phyloP scores from a whole-genome alignment of 345 rosid species.

The Draba incana region DNA sequence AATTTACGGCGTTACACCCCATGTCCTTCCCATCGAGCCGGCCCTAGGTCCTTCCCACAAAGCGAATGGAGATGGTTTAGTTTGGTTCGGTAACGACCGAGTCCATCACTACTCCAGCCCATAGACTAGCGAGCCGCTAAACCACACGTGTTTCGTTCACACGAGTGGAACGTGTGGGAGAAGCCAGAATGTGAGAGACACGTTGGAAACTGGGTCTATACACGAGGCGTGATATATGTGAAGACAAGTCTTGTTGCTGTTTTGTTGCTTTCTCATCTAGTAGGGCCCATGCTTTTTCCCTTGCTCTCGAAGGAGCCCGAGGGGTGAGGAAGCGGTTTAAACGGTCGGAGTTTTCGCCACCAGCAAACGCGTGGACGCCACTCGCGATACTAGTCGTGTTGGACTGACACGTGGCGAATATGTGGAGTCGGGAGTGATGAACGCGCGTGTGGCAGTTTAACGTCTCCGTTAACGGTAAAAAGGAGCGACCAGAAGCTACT shows the following conservation, averaged over 20 bases:
- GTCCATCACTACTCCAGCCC: too few relatives aligned
- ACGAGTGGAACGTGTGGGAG: conserved; percentile 8
- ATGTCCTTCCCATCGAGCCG: too few relatives aligned
- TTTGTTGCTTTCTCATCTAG: conserved; percentile 10
- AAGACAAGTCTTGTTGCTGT: conserved; percentile 28
- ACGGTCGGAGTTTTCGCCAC: neutral
- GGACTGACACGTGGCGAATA: neutral
- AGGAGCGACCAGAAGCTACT: neutral
- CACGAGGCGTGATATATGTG: conserved; percentile 38
- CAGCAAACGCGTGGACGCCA: conserved; percentile 1
- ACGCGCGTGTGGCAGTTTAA: conserved; percentile 28
- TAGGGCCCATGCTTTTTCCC: neutral
- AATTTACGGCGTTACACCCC: too few relatives aligned
- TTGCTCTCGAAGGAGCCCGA: conserved; percentile 31
- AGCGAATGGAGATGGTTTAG: conserved; percentile 14
- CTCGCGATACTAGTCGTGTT: conserved; percentile 6
- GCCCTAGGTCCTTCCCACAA: neutral
- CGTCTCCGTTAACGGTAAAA: conserved; percentile 30
- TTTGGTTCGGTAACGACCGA: conserved; percentile 3
- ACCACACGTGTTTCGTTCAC: conserved; percentile 25
- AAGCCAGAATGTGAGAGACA: conserved; percentile 30
- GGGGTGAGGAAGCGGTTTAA: conserved; percentile 14
- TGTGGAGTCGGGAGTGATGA: neutral
- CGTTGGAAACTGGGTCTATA: conserved; percentile 34
- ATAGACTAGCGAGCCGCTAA: conserved; percentile 13